Base-by-base conservation (phyloP, 257 asterid genomes). In the Lantana camara region DNA sequence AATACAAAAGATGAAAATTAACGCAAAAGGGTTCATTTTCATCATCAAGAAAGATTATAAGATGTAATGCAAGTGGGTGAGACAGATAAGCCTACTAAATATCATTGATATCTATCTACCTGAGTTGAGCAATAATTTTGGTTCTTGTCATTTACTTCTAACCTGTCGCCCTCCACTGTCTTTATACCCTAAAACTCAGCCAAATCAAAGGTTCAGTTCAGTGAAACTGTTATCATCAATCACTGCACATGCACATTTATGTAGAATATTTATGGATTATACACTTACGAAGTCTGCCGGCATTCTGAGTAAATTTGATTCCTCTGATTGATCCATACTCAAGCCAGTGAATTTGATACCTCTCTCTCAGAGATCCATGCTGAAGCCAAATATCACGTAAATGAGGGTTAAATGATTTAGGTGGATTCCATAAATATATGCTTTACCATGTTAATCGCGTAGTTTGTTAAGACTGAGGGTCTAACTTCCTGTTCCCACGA, bases 141-240 rank as follows among this genome's bases (percentile, higher is more conserved):
- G 37, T 24, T 4, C 20, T 41, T 44, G 37, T 42, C 40, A 55
- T 40, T 47, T 57, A 48, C 22, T 20, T 10, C 67, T 15, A 71
- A 46, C 29, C 38, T 63, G 51, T 63, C 40, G 22, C 37, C 55
- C 44, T 56, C 66, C 47, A 4, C 17, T 66, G 63, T 70, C 20
- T 62, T 34, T 44, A 63, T 11, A 19, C 32, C 74, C 70, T 54
- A 55, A 14, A 68, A 34, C 55, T 38, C 15, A 2, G 5, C 2
- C 4, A 27, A 38, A 34, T 49, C 49, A 52, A 54, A 41, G 1
- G 6, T 12, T 0, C 14, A 47, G 8, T 38, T 45, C 56, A 30
- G 34, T 47, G 63, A 71, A 57, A 71, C 65, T 21, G 9, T n/a
- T n/a, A 54, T 61, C 11, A 52, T n/a, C 27, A 23, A 46, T 46